phyloP scores from a whole-genome alignment of 2,329 filamentous ascomycete genomes.

The Aspergillus latus region DNA sequence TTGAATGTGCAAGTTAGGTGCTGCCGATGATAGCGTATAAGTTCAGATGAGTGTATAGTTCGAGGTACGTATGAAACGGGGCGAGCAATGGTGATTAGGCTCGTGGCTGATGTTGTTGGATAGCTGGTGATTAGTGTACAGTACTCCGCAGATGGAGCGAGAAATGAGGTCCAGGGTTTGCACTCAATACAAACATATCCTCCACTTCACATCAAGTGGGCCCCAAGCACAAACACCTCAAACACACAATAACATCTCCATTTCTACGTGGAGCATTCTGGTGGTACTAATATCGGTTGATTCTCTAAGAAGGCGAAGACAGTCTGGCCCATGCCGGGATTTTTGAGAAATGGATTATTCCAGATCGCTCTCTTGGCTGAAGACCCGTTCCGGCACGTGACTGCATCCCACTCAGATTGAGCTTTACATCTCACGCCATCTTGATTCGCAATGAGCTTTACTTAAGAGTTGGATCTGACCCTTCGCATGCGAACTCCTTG shows the following conservation, averaged over 20 bases:
- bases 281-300: not conserved
- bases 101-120: not conserved
- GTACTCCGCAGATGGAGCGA: not conserved
- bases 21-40: not conserved
- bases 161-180: conserved; percentile 20
- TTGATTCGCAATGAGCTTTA: conserved; percentile 1
- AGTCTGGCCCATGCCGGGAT: not conserved
- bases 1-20: not conserved
- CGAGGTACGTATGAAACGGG: not conserved
- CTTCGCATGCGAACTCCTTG: not conserved
- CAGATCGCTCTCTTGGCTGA: not conserved
- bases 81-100: not conserved
- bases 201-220: not conserved
- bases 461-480: conserved; percentile 9
- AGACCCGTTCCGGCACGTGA: not conserved
- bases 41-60: not conserved
- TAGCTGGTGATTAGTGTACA: conserved; percentile 2
- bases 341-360: not conserved
- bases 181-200: conserved; percentile 23
- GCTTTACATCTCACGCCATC: conserved; percentile 6
- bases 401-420: not conserved
- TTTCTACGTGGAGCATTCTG: not conserved
- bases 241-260: not conserved
- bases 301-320: not conserved
- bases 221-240: not conserved